Percentiles rank a stretch among this genome's conserved stretches.
These are phyloP conservation scores for Darksidea phi DNA, from an alignment of 495 filamentous ascomycete genomes.

Conservation along the genomic window DNA sequence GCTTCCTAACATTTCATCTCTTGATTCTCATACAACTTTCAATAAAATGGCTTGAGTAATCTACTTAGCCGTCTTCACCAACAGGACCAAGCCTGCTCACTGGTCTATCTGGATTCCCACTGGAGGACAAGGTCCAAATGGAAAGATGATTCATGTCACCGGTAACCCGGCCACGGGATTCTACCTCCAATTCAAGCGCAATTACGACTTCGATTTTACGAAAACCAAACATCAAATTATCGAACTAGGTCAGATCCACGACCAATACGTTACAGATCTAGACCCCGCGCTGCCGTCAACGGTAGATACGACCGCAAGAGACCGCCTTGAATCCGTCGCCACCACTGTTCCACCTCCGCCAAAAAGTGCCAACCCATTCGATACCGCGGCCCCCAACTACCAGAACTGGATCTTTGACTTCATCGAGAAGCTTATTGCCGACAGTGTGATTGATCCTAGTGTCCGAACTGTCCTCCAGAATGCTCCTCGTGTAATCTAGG, in stretches of 20 bases:
- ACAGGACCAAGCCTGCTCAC: slow-evolving; percentile 31
- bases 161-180: slow-evolving; percentile 36
- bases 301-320: slow-evolving; percentile 33
- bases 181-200: slow-evolving; percentile 38
- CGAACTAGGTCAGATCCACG: slow-evolving; percentile 29
- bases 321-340: slow-evolving; percentile 35
- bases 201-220: slow-evolving; percentile 31
- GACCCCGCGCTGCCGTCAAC: slow-evolving; percentile 15
- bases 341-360: slow-evolving; percentile 26
- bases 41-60: slow-evolving; percentile 29
- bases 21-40: no score
- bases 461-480: no score
- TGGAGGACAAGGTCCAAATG: slow-evolving; percentile 4
- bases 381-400: slow-evolving; percentile 23
- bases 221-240: slow-evolving; percentile 30
- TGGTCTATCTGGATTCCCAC: slow-evolving; percentile 33
- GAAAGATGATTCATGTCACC: slow-evolving; percentile 33
- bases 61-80: slow-evolving; percentile 32
- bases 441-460: neutral
- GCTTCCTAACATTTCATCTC: no score
- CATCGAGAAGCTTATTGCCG: slow-evolving; percentile 10
- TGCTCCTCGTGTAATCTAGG: no score
- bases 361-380: slow-evolving; percentile 30
- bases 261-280: slow-evolving; percentile 32
- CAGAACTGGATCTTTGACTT: slow-evolving; percentile 11